Conservation (phyloP, 2,329 filamentous ascomycete genomes). For the Didymella pomorum region DNA sequence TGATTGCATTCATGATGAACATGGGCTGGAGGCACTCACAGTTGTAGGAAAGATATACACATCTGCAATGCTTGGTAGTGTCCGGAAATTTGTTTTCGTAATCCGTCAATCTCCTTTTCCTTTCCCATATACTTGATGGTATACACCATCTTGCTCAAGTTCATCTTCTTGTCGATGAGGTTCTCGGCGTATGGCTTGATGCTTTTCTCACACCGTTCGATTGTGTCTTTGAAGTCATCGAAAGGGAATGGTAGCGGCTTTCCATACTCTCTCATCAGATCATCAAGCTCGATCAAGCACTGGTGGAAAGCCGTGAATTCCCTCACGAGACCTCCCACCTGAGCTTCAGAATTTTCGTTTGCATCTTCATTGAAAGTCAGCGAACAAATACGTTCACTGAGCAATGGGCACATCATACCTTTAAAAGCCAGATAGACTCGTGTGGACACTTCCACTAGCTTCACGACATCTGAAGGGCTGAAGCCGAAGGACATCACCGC, state of each 20-base stretch:
- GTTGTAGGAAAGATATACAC: constrained; percentile 43
- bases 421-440: constrained; percentile 46
- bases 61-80: constrained; percentile 45
- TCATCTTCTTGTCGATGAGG: constrained; percentile 44
- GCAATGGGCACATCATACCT: constrained; percentile 26
- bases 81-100: constrained; percentile 40
- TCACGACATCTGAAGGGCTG: constrained; percentile 43
- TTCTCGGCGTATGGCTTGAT: constrained; percentile 42
- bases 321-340: constrained; percentile 42
- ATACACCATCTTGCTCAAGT: constrained; percentile 39
- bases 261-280: constrained; percentile 45
- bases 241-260: constrained; percentile 43
- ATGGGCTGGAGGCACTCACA: constrained; percentile 27
- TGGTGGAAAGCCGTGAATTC: constrained; percentile 43
- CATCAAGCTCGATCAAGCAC: constrained; percentile 39
- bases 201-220: constrained; percentile 40
- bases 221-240: constrained; percentile 41
- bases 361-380: constrained; percentile 37
- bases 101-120: constrained; percentile 44
- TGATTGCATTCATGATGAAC: not conserved
- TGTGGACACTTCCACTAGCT: constrained; percentile 43
- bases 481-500: constrained; percentile 43
- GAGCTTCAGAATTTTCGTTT: constrained; percentile 45
- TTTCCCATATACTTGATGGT: constrained; percentile 46
- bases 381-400: not conserved